These are phyloP conservation scores for Schizochytrium sp. DNA, from an alignment of 108 stramenopile species.

Conservation along the genomic window DNA sequence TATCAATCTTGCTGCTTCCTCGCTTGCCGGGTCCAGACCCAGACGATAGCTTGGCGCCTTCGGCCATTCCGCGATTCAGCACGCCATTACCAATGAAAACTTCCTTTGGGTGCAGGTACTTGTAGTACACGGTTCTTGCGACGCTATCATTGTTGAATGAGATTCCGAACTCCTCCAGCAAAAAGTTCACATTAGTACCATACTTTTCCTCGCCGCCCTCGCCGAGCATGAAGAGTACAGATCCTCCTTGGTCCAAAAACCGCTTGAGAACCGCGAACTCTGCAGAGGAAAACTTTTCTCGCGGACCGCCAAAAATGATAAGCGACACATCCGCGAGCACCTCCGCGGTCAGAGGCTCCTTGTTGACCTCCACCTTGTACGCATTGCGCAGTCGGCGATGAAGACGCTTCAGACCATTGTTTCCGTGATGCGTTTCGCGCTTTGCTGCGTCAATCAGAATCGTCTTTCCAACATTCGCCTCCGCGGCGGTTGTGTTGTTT, in stretches of 20 bases:
- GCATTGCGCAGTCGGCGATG: conserved; percentile 43
- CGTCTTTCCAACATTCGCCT: neutral
- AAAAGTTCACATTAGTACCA: conserved; percentile 60
- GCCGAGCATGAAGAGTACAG: conserved; percentile 46
- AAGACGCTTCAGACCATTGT: conserved; percentile 51
- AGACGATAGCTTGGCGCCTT: neutral
- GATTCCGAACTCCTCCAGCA: conserved; percentile 61
- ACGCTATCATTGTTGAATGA: conserved; percentile 48
- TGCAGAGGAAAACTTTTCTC: conserved; percentile 38
- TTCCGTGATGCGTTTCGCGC: conserved; percentile 56
- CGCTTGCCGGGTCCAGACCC: no score
- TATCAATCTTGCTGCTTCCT: neutral
- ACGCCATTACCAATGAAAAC: conserved; percentile 63
- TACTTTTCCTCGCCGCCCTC: conserved; percentile 55
- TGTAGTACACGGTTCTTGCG: conserved; percentile 56
- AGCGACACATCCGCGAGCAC: conserved; percentile 30
- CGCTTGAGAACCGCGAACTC: conserved; percentile 44
- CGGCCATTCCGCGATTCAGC: conserved; percentile 54
- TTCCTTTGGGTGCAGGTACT: conserved; percentile 71
- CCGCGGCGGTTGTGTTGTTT: neutral
- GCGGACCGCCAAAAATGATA: conserved; percentile 49
- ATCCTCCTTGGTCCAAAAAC: conserved; percentile 56
- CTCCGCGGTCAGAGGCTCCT: conserved; percentile 38
- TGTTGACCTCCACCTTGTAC: conserved; percentile 49
- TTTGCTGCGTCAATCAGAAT: conserved; percentile 56